phyloP scores from a whole-genome alignment of 2,329 filamentous ascomycete species.

The Diaporthe sp. region DNA sequence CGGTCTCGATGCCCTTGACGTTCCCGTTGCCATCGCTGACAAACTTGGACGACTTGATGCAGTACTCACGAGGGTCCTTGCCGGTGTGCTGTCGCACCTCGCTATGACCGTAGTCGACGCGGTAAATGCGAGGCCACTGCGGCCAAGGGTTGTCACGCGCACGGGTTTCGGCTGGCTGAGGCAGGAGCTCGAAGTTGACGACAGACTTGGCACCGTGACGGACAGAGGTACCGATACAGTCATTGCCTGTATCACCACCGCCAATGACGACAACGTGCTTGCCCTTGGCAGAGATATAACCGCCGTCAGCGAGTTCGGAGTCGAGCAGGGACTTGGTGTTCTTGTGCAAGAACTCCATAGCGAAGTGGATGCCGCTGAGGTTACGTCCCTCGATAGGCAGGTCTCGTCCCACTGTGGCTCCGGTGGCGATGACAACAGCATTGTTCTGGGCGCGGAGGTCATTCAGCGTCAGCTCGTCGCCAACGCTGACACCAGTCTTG shows the following conservation, averaged over 20 bases:
- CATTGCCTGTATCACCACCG: slow-evolving; percentile 97
- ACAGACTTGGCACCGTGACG: slow-evolving; percentile 96
- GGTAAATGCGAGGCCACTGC: slow-evolving; percentile 97
- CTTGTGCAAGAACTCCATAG: slow-evolving; percentile 97
- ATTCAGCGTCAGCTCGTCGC: slow-evolving; percentile 78
- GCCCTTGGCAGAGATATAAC: slow-evolving; percentile 94
- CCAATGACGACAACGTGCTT: slow-evolving; percentile 98
- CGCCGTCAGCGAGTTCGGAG: slow-evolving; percentile 84
- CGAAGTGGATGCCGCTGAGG: slow-evolving; percentile 91
- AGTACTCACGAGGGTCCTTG: slow-evolving; percentile 96
- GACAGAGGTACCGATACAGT: slow-evolving; percentile 96
- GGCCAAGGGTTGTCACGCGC: slow-evolving; percentile 97
- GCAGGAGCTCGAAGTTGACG: slow-evolving; percentile 95
- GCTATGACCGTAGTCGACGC: slow-evolving; percentile 96
- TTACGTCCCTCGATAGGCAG: slow-evolving; percentile 91
- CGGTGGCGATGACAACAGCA: slow-evolving; percentile 91
- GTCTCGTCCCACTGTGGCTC: slow-evolving; percentile 92
- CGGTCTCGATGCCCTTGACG: slow-evolving; percentile 95
- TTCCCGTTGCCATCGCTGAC: slow-evolving; percentile 88
- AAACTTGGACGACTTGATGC: slow-evolving; percentile 98
- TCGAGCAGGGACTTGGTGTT: slow-evolving; percentile 98
- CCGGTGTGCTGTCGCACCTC: slow-evolving; percentile 97
- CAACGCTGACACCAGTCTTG: slow-evolving; percentile 82
- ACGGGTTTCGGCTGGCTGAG: slow-evolving; percentile 91
- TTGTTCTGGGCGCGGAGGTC: slow-evolving; percentile 82